Evolutionary conservation across 1,284 basidiomycete species (phyloP).

Genomic region (Cryptococcus sp.): DNA sequence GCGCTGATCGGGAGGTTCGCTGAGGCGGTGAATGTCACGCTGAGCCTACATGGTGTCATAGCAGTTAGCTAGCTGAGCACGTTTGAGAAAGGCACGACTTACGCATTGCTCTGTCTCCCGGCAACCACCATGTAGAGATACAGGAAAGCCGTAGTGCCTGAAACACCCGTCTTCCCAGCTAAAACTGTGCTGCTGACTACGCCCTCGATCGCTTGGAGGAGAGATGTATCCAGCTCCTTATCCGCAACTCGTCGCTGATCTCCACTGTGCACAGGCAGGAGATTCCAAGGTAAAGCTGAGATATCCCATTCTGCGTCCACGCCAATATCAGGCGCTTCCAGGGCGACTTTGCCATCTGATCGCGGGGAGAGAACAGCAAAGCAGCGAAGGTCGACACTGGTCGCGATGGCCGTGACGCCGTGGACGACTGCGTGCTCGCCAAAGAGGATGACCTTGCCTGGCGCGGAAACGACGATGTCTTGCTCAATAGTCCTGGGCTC

Average conservation of each 20-base stretch:
- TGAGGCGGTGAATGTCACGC: constrained; percentile 75
- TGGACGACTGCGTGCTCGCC: constrained; percentile 99
- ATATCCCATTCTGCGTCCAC: constrained; percentile 82
- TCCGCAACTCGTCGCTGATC: constrained; percentile 57
- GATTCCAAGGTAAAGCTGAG: constrained; percentile 81
- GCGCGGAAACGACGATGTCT: constrained; percentile 79
- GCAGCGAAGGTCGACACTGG: constrained; percentile 91
- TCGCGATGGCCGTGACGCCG: constrained; percentile 94
- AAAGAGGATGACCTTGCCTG: constrained; percentile 97
- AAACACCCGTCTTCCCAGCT: constrained; percentile 52
- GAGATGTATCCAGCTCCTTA: constrained; percentile 67
- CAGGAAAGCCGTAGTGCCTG: constrained; percentile 80
- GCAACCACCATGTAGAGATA: constrained; percentile 89
- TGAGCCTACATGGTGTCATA: constrained; percentile 23
- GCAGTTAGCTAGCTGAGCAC: background rate
- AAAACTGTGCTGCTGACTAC: constrained; percentile 33
- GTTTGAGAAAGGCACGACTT: constrained; percentile 38
- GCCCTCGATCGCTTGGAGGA: constrained; percentile 67
- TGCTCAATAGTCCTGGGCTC: constrained; percentile 47
- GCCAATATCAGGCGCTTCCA: constrained; percentile 80
- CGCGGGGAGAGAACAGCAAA: constrained; percentile 81
- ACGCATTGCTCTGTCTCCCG: constrained; percentile 60
- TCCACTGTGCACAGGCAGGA: constrained; percentile 61
- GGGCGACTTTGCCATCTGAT: constrained; percentile 70
- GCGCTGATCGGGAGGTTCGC: constrained; percentile 98